Conservation (phyloP, 305 asterid species). For the Fraxinus sp. region DNA sequence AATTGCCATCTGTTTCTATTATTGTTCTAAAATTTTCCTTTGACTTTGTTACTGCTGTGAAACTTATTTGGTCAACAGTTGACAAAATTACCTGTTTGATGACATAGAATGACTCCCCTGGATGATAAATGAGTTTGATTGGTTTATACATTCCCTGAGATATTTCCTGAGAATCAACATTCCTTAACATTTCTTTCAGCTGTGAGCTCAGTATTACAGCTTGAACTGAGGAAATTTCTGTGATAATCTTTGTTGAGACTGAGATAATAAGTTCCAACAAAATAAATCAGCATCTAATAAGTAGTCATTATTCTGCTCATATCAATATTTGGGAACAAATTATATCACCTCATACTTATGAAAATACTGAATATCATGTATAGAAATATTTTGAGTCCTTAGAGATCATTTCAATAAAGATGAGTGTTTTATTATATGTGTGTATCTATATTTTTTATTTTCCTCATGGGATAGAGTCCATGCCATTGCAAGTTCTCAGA, state of each 20-base stretch:
- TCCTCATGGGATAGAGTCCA: not conserved
- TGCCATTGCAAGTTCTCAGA: not conserved
- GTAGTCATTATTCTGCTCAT: not conserved
- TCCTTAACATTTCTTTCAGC: slow-evolving; percentile 66
- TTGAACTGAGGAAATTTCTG: slow-evolving; percentile 73
- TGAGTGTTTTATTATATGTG: not conserved
- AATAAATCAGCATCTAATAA: not conserved
- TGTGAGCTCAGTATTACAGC: slow-evolving; percentile 79
- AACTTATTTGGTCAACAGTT: not conserved
- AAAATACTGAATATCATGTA: not conserved
- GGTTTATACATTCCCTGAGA: slow-evolving; percentile 58
- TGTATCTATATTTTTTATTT: not conserved
- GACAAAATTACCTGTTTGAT: slow-evolving; percentile 55
- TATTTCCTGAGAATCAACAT: slow-evolving; percentile 51
- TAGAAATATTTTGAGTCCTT: not conserved
- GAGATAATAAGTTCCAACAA: slow-evolving; percentile 17
- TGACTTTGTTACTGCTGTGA: not conserved
- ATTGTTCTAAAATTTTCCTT: not conserved
- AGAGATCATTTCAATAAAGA: not conserved
- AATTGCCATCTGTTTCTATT: not conserved
- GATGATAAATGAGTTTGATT: slow-evolving; percentile 56
- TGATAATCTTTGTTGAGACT: slow-evolving; percentile 63
- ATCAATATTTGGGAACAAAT: not conserved
- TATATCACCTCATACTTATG: not conserved
- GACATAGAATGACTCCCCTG: slow-evolving; percentile 76